Evolutionary conservation across 2,329 filamentous ascomycete genomes (phyloP).

Genomic region (Botryotinia calthae): DNA sequence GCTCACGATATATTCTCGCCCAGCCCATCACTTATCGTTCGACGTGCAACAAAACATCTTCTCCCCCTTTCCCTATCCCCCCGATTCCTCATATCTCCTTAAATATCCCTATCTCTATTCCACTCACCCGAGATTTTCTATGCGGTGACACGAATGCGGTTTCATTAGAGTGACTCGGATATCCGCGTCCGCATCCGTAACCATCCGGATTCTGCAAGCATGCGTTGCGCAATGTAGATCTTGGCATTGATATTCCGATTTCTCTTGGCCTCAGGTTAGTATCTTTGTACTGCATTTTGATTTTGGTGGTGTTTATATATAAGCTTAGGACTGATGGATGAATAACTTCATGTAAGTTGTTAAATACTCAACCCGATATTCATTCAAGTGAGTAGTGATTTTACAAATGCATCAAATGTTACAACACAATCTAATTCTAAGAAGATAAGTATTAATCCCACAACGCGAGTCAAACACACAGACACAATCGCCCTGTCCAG

Average conservation of each 20-base stretch:
- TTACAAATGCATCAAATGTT: neutral
- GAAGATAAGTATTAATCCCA: no score
- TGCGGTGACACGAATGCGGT: conserved; percentile 1
- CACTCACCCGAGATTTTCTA: neutral
- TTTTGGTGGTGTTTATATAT: neutral
- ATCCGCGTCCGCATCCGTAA: neutral
- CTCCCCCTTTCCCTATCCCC: no score
- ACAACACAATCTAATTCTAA: neutral
- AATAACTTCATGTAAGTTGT: neutral
- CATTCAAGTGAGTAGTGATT: neutral
- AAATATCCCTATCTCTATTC: neutral
- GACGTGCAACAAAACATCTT: conserved; percentile 17
- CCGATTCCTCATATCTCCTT: neutral
- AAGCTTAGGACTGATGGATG: neutral
- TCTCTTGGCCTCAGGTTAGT: neutral
- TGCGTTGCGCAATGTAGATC: neutral
- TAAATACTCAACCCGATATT: neutral
- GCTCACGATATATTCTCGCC: conserved; percentile 12
- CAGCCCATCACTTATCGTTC: conserved; percentile 18
- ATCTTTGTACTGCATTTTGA: neutral
- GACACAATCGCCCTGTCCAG: neutral
- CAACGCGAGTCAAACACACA: neutral
- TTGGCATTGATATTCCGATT: neutral
- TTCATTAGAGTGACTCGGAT: neutral
- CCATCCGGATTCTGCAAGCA: neutral